These are phyloP conservation scores for Pharus latifolius DNA, from an alignment of 176 grass and related monocot genomes.

Conservation along the genomic window DNA sequence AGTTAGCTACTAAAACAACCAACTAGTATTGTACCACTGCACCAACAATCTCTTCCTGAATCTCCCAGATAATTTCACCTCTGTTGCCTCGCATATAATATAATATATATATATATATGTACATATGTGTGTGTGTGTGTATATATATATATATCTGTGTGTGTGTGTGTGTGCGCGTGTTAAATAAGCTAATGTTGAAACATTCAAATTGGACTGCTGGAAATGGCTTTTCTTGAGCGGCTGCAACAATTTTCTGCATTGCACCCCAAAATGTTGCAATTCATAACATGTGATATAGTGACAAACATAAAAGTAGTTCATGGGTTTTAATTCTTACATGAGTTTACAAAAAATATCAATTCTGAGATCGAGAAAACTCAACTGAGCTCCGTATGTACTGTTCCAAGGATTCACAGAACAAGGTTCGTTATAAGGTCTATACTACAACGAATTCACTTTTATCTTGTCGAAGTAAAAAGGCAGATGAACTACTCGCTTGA, in stretches of 20 bases:
- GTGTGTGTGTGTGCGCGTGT: too few species aligned
- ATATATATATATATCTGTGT: too few species aligned
- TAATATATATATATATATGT: too few species aligned
- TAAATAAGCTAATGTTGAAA: neutral
- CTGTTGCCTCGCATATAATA: too few species aligned
- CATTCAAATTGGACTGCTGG: neutral
- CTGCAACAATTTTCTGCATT: neutral
- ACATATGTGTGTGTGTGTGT: too few species aligned
- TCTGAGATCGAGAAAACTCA: conserved; percentile 8
- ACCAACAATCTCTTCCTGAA: neutral
- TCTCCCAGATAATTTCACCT: neutral
- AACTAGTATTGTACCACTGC: too few species aligned
- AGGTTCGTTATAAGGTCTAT: conserved; percentile 6
- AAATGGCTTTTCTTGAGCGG: neutral
- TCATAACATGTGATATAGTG: neutral
- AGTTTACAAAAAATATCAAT: conserved; percentile 2
- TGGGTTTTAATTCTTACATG: neutral
- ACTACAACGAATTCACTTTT: conserved; percentile 30
- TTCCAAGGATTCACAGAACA: conserved; percentile 7
- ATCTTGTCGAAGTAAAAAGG: conserved; percentile 4
- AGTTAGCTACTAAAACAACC: too few species aligned
- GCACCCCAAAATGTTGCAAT: neutral
- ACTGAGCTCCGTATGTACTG: conserved; percentile 35
- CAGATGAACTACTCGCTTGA: conserved; percentile 35
- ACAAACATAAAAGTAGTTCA: neutral